Evolutionary conservation across 129 eudicot species (phyloP).

Genomic region (Logfia minima): DNA sequence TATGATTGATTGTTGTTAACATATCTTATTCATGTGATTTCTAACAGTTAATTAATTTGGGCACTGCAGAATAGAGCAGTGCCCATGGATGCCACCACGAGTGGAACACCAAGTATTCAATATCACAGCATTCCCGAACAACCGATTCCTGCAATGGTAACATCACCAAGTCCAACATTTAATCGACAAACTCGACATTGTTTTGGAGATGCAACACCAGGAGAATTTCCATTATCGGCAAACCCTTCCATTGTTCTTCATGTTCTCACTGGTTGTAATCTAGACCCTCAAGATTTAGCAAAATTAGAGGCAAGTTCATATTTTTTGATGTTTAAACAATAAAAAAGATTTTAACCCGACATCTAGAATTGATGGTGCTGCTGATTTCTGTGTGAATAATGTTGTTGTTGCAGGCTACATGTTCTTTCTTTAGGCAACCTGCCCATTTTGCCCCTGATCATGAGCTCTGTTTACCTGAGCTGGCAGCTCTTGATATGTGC

Average conservation of each 20-base stretch:
- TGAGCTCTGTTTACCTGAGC: conserved; percentile 78
- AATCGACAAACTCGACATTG: conserved; percentile 82
- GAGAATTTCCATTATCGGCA: conserved; percentile 94
- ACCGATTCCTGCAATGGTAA: conserved; percentile 35
- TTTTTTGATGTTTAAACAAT: conserved; percentile 13
- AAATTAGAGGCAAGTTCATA: conserved; percentile 86
- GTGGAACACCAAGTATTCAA: conserved; percentile 76
- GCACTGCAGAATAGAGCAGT: conserved; percentile 87
- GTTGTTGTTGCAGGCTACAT: conserved; percentile 75
- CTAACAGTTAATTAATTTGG: conserved; percentile 58
- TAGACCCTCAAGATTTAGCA: conserved; percentile 91
- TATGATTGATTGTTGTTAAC: conserved; percentile 17
- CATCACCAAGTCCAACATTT: conserved; percentile 46
- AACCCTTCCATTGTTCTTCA: conserved; percentile 95
- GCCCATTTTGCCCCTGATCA: conserved; percentile 92
- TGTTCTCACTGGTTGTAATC: conserved; percentile 85
- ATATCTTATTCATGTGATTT: conserved; percentile 33
- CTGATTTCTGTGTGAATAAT: conserved; percentile 54
- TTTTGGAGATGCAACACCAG: conserved; percentile 75
- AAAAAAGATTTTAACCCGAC: conserved; percentile 7
- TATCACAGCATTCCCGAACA: conserved; percentile 75
- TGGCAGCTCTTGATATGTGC: conserved; percentile 97
- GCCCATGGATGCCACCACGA: conserved; percentile 98
- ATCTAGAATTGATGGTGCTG: conserved; percentile 83
- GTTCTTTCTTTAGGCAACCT: conserved; percentile 96